Evolutionary conservation across 2,329 filamentous ascomycete species (phyloP), one percentile per base, ranked within the genome.

Genomic region (Paecilomyces variotii): DNA sequence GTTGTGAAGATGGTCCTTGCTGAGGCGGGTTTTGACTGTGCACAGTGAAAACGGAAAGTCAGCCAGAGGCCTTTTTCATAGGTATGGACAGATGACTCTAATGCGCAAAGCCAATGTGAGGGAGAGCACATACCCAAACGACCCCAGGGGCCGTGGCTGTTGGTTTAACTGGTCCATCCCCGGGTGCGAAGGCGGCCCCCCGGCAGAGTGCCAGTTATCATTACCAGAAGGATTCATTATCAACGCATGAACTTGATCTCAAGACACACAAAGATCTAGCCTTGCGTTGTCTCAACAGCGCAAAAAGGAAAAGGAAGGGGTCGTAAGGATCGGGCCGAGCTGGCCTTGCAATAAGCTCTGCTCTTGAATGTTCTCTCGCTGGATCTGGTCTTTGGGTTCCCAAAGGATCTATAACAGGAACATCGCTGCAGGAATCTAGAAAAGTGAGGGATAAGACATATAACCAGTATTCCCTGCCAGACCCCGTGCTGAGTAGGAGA

Each of bases 91-190:
- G 14, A n/a, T 2, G 4, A n/a, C 7, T 6, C 3, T 9, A 19
- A 45, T 19, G 39, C 39, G 39, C 39, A 45, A 45, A 45, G 4
- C n/a, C 39, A 45, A 14, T 7, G 39, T 45, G 14, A 45, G 14
- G 19, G 39, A 45, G 5, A 39, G 35, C 34, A 66, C 72, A 63
- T 75, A 78, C 76, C 74, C 72, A 67, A 76, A 79, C 28, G 74
- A 73, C 51, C 74, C 74, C 64, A 78, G 67, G 51, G 75, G 72
- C 61, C 76, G 72, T 62, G 73, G 69, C 61, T 74, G 74, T 64
- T 74, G 75, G 64, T 65, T 74, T 68, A 75, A 70, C 62, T 71
- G 75, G 61, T 74, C 76, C 70, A 74, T 76, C 63, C 71, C 70
- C 66, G 72, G 71, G 67, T 76, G 74, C 60, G 72, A 69, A 60